These are phyloP conservation scores for Chrysoporthe deuterocubensis DNA, from an alignment of 2,329 filamentous ascomycete genomes.

Conservation along the genomic window DNA sequence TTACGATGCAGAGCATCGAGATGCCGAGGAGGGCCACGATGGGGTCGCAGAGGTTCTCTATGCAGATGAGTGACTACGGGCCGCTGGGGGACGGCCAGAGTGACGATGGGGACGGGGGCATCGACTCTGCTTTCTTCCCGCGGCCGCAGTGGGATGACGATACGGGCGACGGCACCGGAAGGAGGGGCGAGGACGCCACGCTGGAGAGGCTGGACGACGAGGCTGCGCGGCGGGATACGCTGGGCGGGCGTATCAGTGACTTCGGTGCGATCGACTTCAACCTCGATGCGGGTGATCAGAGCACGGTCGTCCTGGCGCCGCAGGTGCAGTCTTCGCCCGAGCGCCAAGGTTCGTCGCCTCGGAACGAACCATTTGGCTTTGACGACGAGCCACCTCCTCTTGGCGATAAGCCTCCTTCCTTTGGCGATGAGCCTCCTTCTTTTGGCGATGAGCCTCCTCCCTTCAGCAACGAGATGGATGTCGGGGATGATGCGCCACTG, in stretches of 20 bases:
- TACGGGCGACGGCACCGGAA: conserved; percentile 39
- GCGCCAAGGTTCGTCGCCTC: conserved; percentile 20
- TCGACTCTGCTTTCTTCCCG: conserved; percentile 59
- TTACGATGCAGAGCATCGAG: conserved; percentile 64
- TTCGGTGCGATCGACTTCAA: conserved; percentile 56
- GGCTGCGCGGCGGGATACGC: conserved; percentile 43
- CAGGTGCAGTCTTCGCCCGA: conserved; percentile 31
- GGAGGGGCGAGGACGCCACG: conserved; percentile 38
- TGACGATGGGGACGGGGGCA: conserved; percentile 47
- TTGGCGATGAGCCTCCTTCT: not conserved
- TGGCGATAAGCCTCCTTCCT: not conserved
- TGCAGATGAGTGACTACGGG: conserved; percentile 58
- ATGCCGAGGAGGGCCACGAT: conserved; percentile 55
- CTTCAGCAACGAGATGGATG: conserved; percentile 4
- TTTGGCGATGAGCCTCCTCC: conserved; percentile 1
- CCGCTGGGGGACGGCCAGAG: conserved; percentile 41
- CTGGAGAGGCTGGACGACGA: conserved; percentile 49
- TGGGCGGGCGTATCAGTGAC: conserved; percentile 51
- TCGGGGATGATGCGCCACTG: conserved; percentile 16
- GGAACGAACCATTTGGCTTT: conserved; percentile 34
- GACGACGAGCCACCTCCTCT: not conserved
- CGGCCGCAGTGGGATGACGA: conserved; percentile 49
- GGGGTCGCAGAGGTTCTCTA: conserved; percentile 46
- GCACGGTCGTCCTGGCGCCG: conserved; percentile 53
- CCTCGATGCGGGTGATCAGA: conserved; percentile 50